Conservation (phyloP, 2,329 filamentous ascomycete genomes). For the Apiospora marii region DNA sequence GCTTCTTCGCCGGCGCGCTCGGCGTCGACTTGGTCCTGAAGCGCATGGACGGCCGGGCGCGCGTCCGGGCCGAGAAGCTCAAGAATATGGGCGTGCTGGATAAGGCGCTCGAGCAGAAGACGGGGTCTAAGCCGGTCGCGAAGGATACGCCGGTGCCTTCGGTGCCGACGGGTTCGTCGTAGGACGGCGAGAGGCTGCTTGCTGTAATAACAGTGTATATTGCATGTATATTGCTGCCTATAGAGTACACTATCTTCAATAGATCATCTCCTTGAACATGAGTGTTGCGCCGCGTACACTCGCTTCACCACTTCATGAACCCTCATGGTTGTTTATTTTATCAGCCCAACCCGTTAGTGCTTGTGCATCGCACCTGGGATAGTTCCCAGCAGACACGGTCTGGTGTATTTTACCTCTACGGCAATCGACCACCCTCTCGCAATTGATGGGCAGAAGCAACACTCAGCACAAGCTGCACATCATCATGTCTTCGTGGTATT, state of each 20-base stretch:
- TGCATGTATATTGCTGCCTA: not conserved
- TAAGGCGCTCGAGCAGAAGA: slow-evolving; percentile 1
- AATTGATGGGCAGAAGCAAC: not conserved
- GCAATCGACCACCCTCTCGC: not conserved
- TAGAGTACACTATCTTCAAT: not conserved
- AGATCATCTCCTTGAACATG: not conserved
- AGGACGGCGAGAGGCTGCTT: not conserved
- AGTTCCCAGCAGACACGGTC: not conserved
- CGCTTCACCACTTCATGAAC: not conserved
- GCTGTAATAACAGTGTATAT: slow-evolving; percentile 17
- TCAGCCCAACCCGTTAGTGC: not conserved
- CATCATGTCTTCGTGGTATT: too few species aligned
- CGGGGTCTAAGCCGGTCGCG: not conserved
- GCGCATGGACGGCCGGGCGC: slow-evolving; percentile 39
- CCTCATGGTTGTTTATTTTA: not conserved
- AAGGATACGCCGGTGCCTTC: not conserved
- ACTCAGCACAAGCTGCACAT: not conserved
- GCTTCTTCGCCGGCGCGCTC: slow-evolving; percentile 56
- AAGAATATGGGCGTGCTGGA: slow-evolving; percentile 36
- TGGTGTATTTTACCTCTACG: too few species aligned
- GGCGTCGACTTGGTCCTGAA: slow-evolving; percentile 48
- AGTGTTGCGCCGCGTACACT: not conserved
- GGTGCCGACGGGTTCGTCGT: not conserved
- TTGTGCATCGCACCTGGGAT: not conserved
- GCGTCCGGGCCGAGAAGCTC: slow-evolving; percentile 35